phyloP scores from a whole-genome alignment of 2,329 filamentous ascomycete genomes.

The Fusarium bulbicola region DNA sequence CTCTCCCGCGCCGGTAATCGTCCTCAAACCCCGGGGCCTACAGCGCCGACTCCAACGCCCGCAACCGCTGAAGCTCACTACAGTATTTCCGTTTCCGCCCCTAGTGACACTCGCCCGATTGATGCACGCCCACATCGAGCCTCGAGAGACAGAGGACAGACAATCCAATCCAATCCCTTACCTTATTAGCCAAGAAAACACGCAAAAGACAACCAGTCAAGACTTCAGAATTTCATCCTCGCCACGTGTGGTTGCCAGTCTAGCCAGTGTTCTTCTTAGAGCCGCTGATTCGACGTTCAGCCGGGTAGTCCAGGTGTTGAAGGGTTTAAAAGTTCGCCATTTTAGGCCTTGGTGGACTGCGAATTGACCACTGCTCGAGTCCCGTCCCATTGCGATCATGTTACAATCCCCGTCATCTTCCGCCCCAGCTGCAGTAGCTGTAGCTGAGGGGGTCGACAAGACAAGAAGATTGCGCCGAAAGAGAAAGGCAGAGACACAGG shows the following conservation, averaged over 20 bases:
- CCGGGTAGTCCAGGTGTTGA: slow-evolving; percentile 19
- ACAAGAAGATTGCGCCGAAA: slow-evolving; percentile 53
- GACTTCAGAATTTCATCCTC: slow-evolving; percentile 16
- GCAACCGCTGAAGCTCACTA: slow-evolving; percentile 29
- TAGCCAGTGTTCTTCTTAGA: slow-evolving; percentile 23
- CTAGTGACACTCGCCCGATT: slow-evolving; percentile 34
- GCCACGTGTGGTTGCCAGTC: slow-evolving; percentile 24
- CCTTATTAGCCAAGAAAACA: neutral
- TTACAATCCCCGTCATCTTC: slow-evolving; percentile 45
- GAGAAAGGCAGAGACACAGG: slow-evolving; percentile 67
- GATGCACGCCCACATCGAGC: slow-evolving; percentile 36
- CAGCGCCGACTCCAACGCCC: slow-evolving; percentile 33
- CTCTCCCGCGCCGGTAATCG: slow-evolving; percentile 33
- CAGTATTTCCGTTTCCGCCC: slow-evolving; percentile 39
- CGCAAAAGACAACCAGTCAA: slow-evolving; percentile 12
- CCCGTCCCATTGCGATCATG: slow-evolving; percentile 42
- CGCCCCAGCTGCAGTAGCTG: slow-evolving; percentile 27
- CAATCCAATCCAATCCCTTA: neutral
- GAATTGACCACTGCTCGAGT: neutral
- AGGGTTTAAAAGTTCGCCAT: slow-evolving; percentile 28
- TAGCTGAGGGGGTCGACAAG: slow-evolving; percentile 33
- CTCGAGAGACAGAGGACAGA: slow-evolving; percentile 1
- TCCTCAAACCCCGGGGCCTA: slow-evolving; percentile 26
- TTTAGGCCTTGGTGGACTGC: slow-evolving; percentile 20
- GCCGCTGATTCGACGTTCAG: slow-evolving; percentile 20